Percentiles rank a stretch among this genome's conserved stretches.
These are phyloP conservation scores for Quercus suber DNA, from an alignment of 306 rosid genomes.

Conservation along the genomic window DNA sequence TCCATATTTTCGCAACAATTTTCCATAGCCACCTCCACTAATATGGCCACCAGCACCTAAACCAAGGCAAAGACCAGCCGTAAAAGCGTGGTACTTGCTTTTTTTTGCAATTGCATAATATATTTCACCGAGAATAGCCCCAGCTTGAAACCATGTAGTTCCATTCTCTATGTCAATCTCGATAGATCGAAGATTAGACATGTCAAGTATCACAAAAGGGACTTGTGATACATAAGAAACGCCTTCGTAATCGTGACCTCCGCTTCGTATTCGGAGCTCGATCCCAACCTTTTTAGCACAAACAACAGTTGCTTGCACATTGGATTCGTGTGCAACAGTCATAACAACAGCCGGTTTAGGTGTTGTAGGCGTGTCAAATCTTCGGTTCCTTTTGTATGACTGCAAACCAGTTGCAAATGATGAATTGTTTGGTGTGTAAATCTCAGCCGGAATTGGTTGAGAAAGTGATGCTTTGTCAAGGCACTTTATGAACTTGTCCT, in stretches of 20 bases:
- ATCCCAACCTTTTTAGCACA: slow-evolving; percentile 54
- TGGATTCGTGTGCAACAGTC: slow-evolving; percentile 46
- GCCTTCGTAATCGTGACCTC: slow-evolving; percentile 84
- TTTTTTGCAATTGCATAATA: no score
- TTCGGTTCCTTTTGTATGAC: slow-evolving; percentile 50
- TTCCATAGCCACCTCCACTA: slow-evolving; percentile 37
- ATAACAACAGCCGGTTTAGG: slow-evolving; percentile 60
- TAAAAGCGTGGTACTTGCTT: no score
- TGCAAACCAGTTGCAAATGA: slow-evolving; percentile 34
- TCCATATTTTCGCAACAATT: slow-evolving; percentile 63
- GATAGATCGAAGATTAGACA: slow-evolving; percentile 44
- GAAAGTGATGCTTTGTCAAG: slow-evolving; percentile 21
- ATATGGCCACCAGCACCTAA: no score
- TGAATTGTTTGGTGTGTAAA: slow-evolving; percentile 30
- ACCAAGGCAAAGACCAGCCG: no score
- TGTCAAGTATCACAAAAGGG: slow-evolving; percentile 52
- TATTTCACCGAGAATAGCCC: no score
- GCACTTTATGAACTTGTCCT: slow-evolving; percentile 42
- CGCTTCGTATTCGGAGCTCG: slow-evolving; percentile 60
- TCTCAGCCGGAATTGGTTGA: slow-evolving; percentile 30
- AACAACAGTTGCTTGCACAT: slow-evolving; percentile 57
- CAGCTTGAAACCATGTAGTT: no score
- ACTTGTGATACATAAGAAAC: slow-evolving; percentile 57
- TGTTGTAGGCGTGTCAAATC: slow-evolving; percentile 42
- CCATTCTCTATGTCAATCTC: no score